phyloP scores from a whole-genome alignment of 768 basidiomycete species.

The Amanita brunnescens region DNA sequence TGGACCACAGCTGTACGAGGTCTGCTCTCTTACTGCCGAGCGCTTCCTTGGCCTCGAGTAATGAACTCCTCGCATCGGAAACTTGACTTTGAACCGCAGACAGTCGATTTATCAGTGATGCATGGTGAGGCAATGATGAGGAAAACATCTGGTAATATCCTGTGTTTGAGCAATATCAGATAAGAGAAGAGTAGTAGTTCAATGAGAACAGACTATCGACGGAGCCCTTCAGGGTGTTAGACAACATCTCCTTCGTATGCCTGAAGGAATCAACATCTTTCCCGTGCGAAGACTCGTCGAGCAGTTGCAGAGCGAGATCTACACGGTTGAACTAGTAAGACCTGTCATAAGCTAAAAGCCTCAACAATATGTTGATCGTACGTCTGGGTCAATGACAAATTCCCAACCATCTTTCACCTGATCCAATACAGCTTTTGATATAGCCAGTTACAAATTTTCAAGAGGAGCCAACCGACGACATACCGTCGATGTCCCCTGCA shows the following conservation, averaged over 20 bases:
- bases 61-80: conserved; percentile 52
- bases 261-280: conserved; percentile 75
- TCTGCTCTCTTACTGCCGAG: conserved; percentile 80
- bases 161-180: conserved; percentile 19
- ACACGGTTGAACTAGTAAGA: conserved; percentile 79
- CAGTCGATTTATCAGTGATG: conserved; percentile 66
- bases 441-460: neutral
- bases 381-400: conserved; percentile 75
- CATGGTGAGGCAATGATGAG: conserved; percentile 87
- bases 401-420: conserved; percentile 89
- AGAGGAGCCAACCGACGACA: conserved; percentile 14
- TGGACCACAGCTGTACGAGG: conserved; percentile 81
- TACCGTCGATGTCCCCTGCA: conserved; percentile 82
- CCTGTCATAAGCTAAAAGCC: conserved; percentile 7
- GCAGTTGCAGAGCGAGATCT: conserved; percentile 81
- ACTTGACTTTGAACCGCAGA: conserved; percentile 69
- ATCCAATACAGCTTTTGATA: conserved; percentile 64
- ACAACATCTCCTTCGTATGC: conserved; percentile 66
- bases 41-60: conserved; percentile 75
- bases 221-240: conserved; percentile 75
- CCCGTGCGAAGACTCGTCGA: conserved; percentile 66
- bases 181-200: conserved; percentile 8
- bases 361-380: conserved; percentile 25
- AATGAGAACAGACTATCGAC: conserved; percentile 62
- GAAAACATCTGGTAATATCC: conserved; percentile 94